Evolutionary conservation across 2,329 filamentous ascomycete genomes (phyloP).

Genomic region (Diaporthe citrichinensis): DNA sequence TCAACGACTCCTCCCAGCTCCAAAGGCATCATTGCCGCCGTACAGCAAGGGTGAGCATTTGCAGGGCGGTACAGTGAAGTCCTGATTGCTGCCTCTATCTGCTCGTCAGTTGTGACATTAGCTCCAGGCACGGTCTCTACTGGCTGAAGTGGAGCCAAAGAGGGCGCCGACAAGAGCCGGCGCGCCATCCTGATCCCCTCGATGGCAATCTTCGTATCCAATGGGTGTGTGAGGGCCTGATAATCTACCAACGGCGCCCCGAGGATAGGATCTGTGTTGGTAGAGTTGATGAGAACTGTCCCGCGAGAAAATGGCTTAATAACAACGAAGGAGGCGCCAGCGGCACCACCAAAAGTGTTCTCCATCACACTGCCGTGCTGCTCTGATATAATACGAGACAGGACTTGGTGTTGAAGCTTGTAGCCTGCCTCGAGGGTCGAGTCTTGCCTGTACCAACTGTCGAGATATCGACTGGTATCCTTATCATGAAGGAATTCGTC

Average conservation of each 20-base stretch:
- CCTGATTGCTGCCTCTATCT: slow-evolving; percentile 46
- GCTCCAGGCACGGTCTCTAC: slow-evolving; percentile 52
- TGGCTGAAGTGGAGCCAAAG: slow-evolving; percentile 49
- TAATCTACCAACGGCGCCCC: slow-evolving; percentile 56
- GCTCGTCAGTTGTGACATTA: slow-evolving; percentile 51
- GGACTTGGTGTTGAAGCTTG: slow-evolving; percentile 41
- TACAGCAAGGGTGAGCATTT: slow-evolving; percentile 56
- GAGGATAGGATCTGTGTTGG: slow-evolving; percentile 50
- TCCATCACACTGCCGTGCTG: slow-evolving; percentile 54
- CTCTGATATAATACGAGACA: slow-evolving; percentile 42
- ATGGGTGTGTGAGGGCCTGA: slow-evolving; percentile 54
- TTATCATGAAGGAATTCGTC: slow-evolving; percentile 6
- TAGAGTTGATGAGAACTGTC: slow-evolving; percentile 55
- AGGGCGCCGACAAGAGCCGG: slow-evolving; percentile 53
- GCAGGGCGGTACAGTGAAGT: slow-evolving; percentile 41
- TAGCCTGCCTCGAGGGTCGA: slow-evolving; percentile 43
- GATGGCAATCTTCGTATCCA: slow-evolving; percentile 55
- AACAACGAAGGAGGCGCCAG: slow-evolving; percentile 41
- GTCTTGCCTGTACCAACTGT: slow-evolving; percentile 33
- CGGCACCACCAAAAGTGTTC: slow-evolving; percentile 47
- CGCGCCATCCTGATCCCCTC: slow-evolving; percentile 55
- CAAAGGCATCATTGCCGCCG: slow-evolving; percentile 57
- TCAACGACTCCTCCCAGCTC: slow-evolving; percentile 58
- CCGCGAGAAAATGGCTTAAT: slow-evolving; percentile 50
- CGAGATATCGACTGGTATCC: neutral